A percentile compares a stretch with the other conserved stretches of the same genome.
These are phyloP conservation scores for Sugiyamaella mastotermitis DNA, from an alignment of 805 yeast species.

Conservation along the genomic window DNA sequence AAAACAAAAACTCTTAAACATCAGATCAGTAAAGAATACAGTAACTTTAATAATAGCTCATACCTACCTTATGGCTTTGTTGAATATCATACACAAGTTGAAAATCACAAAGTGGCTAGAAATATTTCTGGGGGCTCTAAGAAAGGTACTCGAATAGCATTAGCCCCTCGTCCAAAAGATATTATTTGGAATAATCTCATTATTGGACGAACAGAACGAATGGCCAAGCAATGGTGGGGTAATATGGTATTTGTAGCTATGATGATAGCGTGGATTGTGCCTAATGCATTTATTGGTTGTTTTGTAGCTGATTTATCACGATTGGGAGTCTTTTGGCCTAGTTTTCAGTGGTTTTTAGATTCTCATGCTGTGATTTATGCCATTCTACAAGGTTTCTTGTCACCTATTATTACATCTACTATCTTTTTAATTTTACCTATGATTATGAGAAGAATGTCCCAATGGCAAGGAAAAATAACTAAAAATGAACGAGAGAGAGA, in stretches of 20 bases:
- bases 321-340: constrained; percentile 33
- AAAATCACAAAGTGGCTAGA: constrained; percentile 22
- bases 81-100: constrained; percentile 21
- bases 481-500: constrained; percentile 33
- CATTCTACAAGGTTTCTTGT: constrained; percentile 34
- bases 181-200: constrained; percentile 33
- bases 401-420: constrained; percentile 31
- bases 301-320: constrained; percentile 33
- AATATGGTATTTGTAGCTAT: constrained; percentile 26
- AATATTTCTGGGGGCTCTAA: neutral
- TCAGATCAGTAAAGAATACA: constrained; percentile 15
- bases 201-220: constrained; percentile 24
- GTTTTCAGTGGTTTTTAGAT: constrained; percentile 26
- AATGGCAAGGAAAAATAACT: constrained; percentile 34
- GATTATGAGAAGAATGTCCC: constrained; percentile 31
- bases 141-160: constrained; percentile 17
- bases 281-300: constrained; percentile 36
- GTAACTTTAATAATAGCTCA: constrained; percentile 12
- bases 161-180: constrained; percentile 33
- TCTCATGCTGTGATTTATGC: constrained; percentile 25
- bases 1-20: constrained; percentile 16
- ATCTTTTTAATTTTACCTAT: constrained; percentile 32
- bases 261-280: constrained; percentile 33
- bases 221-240: constrained; percentile 29
- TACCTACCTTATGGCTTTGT: constrained; percentile 15